These are phyloP conservation scores for Colletotrichum agaves DNA, from an alignment of 2,329 filamentous ascomycete genomes.

Conservation along the genomic window DNA sequence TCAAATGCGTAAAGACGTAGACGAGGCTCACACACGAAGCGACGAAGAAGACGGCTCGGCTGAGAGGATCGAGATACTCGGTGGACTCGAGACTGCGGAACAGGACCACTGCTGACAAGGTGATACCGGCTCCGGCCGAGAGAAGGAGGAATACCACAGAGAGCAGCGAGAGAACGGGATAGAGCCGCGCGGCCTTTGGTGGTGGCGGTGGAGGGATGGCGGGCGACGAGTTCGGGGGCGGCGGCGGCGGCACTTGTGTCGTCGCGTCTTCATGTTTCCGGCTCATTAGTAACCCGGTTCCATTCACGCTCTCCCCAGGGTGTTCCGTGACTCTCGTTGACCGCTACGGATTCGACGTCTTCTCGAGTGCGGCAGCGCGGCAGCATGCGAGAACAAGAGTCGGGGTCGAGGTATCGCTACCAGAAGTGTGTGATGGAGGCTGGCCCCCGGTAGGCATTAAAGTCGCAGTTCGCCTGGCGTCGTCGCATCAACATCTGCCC, in stretches of 20 bases:
- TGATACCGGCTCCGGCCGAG: constrained; percentile 18
- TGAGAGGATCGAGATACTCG: constrained; percentile 27
- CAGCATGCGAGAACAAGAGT: not conserved
- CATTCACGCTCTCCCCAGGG: constrained; percentile 2
- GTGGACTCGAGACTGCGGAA: constrained; percentile 23
- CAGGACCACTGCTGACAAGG: constrained; percentile 22
- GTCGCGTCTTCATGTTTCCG: constrained; percentile 28
- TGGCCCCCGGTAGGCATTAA: not conserved
- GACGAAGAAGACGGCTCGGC: constrained; percentile 30
- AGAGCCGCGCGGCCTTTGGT: constrained; percentile 13
- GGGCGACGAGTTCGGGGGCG: not conserved
- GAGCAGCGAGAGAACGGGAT: constrained; percentile 24
- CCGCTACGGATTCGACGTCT: not conserved
- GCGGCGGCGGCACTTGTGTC: constrained; percentile 29
- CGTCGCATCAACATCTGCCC: constrained; percentile 2
- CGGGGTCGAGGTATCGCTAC: not conserved
- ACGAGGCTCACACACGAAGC: constrained; percentile 28
- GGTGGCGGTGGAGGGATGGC: not conserved
- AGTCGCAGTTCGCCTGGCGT: not conserved
- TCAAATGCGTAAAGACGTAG: constrained; percentile 21
- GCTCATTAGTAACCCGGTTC: constrained; percentile 28
- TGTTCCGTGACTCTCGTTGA: not conserved
- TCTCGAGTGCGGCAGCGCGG: not conserved
- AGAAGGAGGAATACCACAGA: constrained; percentile 18
- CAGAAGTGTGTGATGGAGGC: not conserved